These are phyloP conservation scores for Diophrys appendiculata DNA, from an alignment of 73 alveolate genomes.

Conservation along the genomic window DNA sequence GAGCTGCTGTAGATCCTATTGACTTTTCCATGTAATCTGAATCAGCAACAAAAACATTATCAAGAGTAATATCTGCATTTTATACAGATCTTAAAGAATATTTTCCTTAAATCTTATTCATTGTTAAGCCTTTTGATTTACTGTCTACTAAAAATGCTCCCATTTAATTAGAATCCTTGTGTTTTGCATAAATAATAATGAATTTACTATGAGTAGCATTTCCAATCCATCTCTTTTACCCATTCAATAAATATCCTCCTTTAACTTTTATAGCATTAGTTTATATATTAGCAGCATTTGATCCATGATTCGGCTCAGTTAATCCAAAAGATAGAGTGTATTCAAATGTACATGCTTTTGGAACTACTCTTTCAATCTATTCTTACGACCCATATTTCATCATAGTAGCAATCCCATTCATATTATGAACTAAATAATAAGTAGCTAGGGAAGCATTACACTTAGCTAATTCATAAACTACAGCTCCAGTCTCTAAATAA, in stretches of 20 bases:
- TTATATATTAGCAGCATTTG: constrained; percentile 63
- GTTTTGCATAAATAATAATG: constrained; percentile 59
- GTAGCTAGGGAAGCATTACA: too few relatives aligned
- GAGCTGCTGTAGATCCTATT: constrained; percentile 45
- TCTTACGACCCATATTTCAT: constrained; percentile 71
- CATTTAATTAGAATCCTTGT: constrained; percentile 55
- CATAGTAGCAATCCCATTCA: too few relatives aligned
- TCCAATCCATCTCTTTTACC: constrained; percentile 80
- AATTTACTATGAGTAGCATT: constrained; percentile 68
- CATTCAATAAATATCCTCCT: constrained; percentile 74
- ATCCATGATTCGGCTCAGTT: constrained; percentile 72
- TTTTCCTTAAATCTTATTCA: constrained; percentile 56
- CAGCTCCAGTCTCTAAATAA: too few relatives aligned
- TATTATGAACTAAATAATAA: too few relatives aligned
- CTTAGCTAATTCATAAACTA: too few relatives aligned
- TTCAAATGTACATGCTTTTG: constrained; percentile 34
- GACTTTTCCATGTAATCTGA: constrained; percentile 53
- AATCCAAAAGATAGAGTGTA: constrained; percentile 47
- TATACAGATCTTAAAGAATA: constrained; percentile 64
- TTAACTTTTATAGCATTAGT: constrained; percentile 50
- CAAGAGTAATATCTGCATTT: constrained; percentile 43
- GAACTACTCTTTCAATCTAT: constrained; percentile 57
- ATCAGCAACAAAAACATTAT: constrained; percentile 75
- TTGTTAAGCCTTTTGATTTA: constrained; percentile 54
- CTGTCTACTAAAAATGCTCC: constrained; percentile 67